These are phyloP conservation scores for Hypoxylon rubiginosum DNA, from an alignment of 2,329 filamentous ascomycete genomes.

Conservation along the genomic window DNA sequence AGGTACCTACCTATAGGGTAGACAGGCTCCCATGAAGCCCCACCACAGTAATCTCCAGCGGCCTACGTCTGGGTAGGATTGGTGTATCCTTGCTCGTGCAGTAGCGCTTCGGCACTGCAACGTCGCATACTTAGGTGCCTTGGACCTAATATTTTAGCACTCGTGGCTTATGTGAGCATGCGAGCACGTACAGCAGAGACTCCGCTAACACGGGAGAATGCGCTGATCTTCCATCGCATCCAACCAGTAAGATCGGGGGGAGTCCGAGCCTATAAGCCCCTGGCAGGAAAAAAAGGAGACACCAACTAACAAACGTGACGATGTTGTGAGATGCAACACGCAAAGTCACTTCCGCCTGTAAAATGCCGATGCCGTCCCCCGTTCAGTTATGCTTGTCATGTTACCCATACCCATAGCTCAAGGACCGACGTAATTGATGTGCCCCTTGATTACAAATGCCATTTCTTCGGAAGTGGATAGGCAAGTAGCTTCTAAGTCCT, in stretches of 20 bases:
- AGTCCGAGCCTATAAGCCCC: conserved; percentile 11
- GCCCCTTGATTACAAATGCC: background rate
- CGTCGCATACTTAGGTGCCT: conserved; percentile 18
- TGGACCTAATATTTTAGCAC: background rate
- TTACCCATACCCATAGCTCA: background rate
- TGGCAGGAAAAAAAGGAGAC: too few relatives aligned
- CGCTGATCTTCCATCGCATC: background rate
- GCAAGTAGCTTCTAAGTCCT: conserved; percentile 5
- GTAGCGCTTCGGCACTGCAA: conserved; percentile 26
- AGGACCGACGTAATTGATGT: background rate
- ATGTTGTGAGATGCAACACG: background rate
- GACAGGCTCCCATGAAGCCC: background rate
- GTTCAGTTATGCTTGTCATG: background rate
- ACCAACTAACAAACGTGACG: too few relatives aligned
- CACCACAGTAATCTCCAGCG: conserved; percentile 8
- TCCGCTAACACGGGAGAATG: background rate
- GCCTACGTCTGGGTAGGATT: conserved; percentile 17
- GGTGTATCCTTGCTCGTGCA: conserved; percentile 18
- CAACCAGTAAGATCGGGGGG: background rate
- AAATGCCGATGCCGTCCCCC: background rate
- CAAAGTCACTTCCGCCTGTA: background rate
- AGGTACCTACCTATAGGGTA: background rate
- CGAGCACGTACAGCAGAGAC: background rate
- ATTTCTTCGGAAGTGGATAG: background rate
- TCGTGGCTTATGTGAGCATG: background rate